Evolutionary conservation across 2,329 filamentous ascomycete species (phyloP), one percentile per base, ranked within the genome.

Genomic region (Fusarium verticillioides): DNA sequence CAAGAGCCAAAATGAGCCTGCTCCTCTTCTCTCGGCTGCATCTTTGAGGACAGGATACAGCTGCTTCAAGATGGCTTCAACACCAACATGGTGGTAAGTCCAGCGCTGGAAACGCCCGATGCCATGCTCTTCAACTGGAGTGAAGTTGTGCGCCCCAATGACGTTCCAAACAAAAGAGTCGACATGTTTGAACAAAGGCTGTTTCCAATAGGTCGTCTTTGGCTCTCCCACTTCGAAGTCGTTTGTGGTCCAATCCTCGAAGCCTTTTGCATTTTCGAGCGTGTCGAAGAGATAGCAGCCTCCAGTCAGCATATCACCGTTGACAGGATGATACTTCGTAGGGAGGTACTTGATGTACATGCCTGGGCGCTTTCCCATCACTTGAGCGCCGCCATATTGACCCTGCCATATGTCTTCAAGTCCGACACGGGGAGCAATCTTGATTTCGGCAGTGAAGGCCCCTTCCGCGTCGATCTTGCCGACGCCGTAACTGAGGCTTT

Each of bases 271-370:
- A 2, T 76, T 63, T 1, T 75, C 56, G 7, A 60, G 7, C 1
- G 74, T 76, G 18, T 64, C 57, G 23, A 76, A 76, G 4, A 76
- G 52, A 18, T 76, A 76, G 1, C 50, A 37, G 11, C 74, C 74
- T 6, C 74, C 74, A 0, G 74, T 73, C 2, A 76, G 57, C 43
- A 75, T 28, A 5, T 73, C 62, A 1, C 74, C 74, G 4, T 61
- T 76, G 47, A 76, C 50, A 21, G 64, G 59, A 30, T 76, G 66
- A 30, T 63, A 76, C 9, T 66, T 70, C 4, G 60, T 58, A 0
- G 72, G 63, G 1, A 76, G 12, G 12, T 76, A 76, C 23, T 76
- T 76, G 9, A 76, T 60, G 28, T 76, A 75, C 69, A 76, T 76
- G 2, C 74, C 74, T 1, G 63, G 62, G 1, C 74, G 57, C 11